Evolutionary conservation across 2,329 filamentous ascomycete genomes (phyloP).

Genomic region (Aspergillus novoparasiticus): DNA sequence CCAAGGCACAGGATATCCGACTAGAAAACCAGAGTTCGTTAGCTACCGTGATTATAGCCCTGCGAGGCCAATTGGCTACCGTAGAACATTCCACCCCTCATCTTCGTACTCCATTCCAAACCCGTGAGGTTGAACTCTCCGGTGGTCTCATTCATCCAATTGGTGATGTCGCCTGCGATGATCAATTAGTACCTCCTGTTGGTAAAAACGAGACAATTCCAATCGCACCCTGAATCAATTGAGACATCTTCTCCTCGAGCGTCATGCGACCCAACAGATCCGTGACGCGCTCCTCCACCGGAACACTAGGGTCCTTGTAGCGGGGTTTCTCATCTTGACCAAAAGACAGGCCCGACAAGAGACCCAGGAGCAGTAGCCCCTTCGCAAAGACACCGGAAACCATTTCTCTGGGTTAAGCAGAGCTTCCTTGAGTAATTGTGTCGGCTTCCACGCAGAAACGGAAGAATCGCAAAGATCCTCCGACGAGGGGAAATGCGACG

Average conservation of each 20-base stretch:
- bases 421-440: not conserved
- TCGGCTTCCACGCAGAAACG: not conserved
- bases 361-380: conserved; percentile 30
- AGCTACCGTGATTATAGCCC: not conserved
- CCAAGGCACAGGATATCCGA: conserved; percentile 67
- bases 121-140: conserved; percentile 69
- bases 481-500: not conserved
- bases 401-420: conserved; percentile 7
- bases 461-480: not conserved
- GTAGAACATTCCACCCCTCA: conserved; percentile 70
- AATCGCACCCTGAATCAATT: conserved; percentile 60
- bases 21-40: conserved; percentile 31
- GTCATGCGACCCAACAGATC: conserved; percentile 75
- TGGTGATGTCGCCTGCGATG: conserved; percentile 62
- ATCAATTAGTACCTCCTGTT: not conserved
- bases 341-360: conserved; percentile 22
- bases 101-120: conserved; percentile 66
- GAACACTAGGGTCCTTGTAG: conserved; percentile 66
- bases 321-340: conserved; percentile 25
- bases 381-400: conserved; percentile 22
- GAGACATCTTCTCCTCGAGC: conserved; percentile 71
- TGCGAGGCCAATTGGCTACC: conserved; percentile 21
- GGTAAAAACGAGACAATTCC: not conserved
- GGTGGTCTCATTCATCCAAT: conserved; percentile 71
- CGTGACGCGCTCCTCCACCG: conserved; percentile 65